Base-by-base conservation (phyloP, 192 early-diverging fungal species). In the Gonapodya prolifera region DNA sequence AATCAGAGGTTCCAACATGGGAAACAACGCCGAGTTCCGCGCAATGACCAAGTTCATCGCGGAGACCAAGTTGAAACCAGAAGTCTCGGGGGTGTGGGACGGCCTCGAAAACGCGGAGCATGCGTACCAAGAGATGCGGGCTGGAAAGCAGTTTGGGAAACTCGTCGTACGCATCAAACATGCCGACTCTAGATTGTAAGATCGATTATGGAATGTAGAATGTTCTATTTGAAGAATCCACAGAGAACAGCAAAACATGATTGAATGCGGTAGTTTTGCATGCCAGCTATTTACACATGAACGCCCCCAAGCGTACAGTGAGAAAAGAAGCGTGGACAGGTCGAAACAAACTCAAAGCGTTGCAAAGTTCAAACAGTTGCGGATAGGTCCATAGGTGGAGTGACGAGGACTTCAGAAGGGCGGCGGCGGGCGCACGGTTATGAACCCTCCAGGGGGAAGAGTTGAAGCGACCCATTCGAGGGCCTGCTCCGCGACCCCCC, bases 1-100 rank as follows among this genome's bases (percentile, higher is more conserved):
- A 1, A 69, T 92, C 33, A 76, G 80, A 23, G 91, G 92, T 61
- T 82, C 83, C 32, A 88, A 89, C 13, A 91, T 93, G 89, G 92
- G 91, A 69, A 88, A 81, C 18, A 84, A 87, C n/a, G 75, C 61
- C 0, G 92, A 93, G 77, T 92, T 92, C 74, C 45, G 81, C 31
- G 80, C 86, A 18, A 91, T 92, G 91, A 76, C 90, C 13, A 80
- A 81, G 2, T 90, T 92, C 78, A 86, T 93, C 1, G 76, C 80
- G 28, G 75, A 83, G 77, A 76, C 89, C 34, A 85, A 86, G 77
- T 79, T 92, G 69, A 77, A 77, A 31, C 92, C 92, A 17, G 84
- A 90, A 0, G 85, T 90, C 13, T 82, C 83, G 30, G 78, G 80
- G 28, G 82, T 89, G 28, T 90, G 85, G 84, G 78, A 84, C 0